These are phyloP conservation scores for Calocybe indica DNA, from an alignment of 768 basidiomycete species.

Conservation along the genomic window DNA sequence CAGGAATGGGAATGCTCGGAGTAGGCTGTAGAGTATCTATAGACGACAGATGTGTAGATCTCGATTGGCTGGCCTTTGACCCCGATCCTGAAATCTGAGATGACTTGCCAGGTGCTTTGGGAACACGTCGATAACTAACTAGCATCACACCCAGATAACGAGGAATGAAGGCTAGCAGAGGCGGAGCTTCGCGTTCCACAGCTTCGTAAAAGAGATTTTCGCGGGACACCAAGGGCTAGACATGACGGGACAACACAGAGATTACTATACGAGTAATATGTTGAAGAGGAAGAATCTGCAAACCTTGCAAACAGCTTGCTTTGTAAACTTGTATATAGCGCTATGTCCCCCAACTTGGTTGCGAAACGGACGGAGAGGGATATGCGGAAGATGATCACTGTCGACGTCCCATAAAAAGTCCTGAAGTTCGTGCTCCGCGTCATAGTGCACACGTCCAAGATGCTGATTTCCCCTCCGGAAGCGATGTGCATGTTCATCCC, in stretches of 20 bases:
- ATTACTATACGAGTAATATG: constrained; percentile 8
- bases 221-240: constrained; percentile 88
- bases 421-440: constrained; percentile 17
- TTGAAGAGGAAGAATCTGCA: constrained; percentile 21
- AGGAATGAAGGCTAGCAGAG: constrained; percentile 91
- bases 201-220: constrained; percentile 98
- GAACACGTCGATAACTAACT: constrained; percentile 86
- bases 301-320: constrained; percentile 97
- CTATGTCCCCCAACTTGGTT: constrained; percentile 98
- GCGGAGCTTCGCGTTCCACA: constrained; percentile 90
- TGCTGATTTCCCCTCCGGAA: not conserved
- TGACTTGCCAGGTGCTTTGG: constrained; percentile 27
- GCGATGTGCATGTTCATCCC: too few species aligned
- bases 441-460: not conserved
- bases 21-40: constrained; percentile 17
- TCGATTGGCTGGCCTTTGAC: constrained; percentile 16
- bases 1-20: constrained; percentile 12
- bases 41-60: constrained; percentile 13
- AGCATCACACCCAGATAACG: constrained; percentile 98
- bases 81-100: not conserved
- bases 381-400: constrained; percentile 70
- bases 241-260: constrained; percentile 8
- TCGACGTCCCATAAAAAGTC: constrained; percentile 29
- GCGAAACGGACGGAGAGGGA: constrained; percentile 90
- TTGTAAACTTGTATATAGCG: constrained; percentile 97